Conservation (phyloP, 129 eudicot genomes). For the Flaveria linearis region DNA sequence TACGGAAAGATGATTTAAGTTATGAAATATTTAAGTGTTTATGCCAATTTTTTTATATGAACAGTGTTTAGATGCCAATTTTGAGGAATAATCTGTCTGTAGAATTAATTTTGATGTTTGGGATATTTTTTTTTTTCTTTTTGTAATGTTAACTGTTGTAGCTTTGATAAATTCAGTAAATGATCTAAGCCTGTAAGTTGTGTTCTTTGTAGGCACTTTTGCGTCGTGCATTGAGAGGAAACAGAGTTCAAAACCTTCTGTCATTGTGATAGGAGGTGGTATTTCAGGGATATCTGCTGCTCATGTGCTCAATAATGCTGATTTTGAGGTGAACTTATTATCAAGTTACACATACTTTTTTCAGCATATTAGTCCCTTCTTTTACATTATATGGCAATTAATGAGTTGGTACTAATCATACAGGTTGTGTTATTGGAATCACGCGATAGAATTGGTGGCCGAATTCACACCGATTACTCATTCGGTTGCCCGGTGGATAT, state of each 20-base stretch:
- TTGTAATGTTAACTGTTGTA: background rate
- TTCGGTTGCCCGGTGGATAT: conserved; percentile 97
- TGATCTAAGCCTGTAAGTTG: background rate
- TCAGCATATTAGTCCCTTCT: background rate
- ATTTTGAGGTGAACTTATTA: conserved; percentile 57
- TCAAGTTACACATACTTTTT: background rate
- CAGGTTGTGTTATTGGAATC: conserved; percentile 92
- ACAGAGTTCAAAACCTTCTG: conserved; percentile 57
- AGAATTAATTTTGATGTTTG: background rate
- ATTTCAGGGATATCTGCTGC: conserved; percentile 98
- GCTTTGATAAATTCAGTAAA: background rate
- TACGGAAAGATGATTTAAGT: background rate
- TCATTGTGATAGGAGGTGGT: conserved; percentile 92
- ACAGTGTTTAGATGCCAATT: background rate
- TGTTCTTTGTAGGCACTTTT: conserved; percentile 52
- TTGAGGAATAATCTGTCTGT: background rate
- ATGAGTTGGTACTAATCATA: conserved; percentile 1
- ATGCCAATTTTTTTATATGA: background rate
- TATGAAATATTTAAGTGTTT: background rate
- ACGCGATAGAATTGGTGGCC: conserved; percentile 94
- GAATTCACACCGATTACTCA: conserved; percentile 92
- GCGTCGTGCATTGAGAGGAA: conserved; percentile 58
- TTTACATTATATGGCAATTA: background rate
- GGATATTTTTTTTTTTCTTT: background rate
- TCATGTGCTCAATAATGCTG: conserved; percentile 68